Evolutionary conservation across 768 basidiomycete genomes (phyloP), one percentile per base, ranked within the genome.

Genomic region (Boletus eberwhitei): DNA sequence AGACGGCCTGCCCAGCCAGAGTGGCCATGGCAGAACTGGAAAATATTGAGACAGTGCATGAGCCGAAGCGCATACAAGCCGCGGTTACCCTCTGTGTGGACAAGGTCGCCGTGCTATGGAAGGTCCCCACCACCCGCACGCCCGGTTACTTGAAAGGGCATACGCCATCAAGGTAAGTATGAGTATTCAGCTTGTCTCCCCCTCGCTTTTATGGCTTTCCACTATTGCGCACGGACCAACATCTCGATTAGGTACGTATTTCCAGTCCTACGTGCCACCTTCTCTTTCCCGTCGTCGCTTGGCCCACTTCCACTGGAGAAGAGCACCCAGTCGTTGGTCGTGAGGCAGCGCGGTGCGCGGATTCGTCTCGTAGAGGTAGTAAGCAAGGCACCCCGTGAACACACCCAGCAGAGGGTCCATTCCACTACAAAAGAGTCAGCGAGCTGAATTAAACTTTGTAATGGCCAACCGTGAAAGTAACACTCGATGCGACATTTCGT

Each of bases 1-100:
- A 26, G 39, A 45, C 11, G 70, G 75, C 74, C 76, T 71, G 64
- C 75, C 75, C 75, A 75, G 76, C 76, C 76, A 76, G 76, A 77
- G 74, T 69, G 75, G 75, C 77, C 73, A 78, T 76, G 78, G 79
- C 75, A 75, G 81, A 80, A 85, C 84, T 73, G 85, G 84, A 78
- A 87, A 87, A 87, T 86, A 86, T 86, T 85, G 62, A 77, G 84
- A 86, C 82, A 79, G 79, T 87, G 84, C 85, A 84, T 85, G 81
- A 77, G 77, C 84, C 83, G 75, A 80, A 81, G 81, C 80, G 71
- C 70, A 77, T 74, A 78, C 78, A 79, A 79, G 73, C 73, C 72
- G 63, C 52, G 53, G 38, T 63, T 50, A 64, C 72, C 74, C 76
- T 74, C 74, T 77, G 76, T 58, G n/a, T 56, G 78, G 78, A 78